These are phyloP conservation scores for Boletus patriciae DNA, from an alignment of 768 basidiomycete species.

Conservation along the genomic window DNA sequence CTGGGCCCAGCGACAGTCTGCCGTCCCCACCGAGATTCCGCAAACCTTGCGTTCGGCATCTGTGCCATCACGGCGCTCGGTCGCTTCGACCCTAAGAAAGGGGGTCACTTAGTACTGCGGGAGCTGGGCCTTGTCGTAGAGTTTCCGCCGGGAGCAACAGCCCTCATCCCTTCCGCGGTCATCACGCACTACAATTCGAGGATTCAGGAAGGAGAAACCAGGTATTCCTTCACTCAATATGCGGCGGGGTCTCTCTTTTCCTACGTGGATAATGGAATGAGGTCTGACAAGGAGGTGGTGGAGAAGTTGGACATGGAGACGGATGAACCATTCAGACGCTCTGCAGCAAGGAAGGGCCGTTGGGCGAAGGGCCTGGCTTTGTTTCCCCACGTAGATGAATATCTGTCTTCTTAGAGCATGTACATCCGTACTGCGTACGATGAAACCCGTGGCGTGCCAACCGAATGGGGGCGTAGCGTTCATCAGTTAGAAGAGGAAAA, in stretches of 20 bases:
- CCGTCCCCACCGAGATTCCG: not conserved
- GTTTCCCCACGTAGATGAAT: too few species aligned
- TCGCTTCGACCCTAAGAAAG: fast-evolving
- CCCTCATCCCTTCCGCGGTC: not conserved
- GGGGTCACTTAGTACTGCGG: not conserved
- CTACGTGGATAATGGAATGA: constrained; percentile 12
- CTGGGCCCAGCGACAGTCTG: not conserved
- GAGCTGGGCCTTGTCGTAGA: not conserved
- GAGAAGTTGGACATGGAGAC: too few species aligned
- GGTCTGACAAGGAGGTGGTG: not conserved
- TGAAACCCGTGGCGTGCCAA: too few species aligned
- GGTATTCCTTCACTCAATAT: constrained; percentile 14
- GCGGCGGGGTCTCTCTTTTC: not conserved
- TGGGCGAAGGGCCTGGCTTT: too few species aligned
- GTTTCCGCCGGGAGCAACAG: not conserved
- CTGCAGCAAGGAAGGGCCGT: too few species aligned
- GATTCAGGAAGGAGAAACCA: not conserved
- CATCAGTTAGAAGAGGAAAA: too few species aligned
- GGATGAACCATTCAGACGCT: too few species aligned
- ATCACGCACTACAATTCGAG: not conserved
- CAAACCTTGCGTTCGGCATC: constrained; percentile 5
- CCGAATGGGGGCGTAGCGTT: too few species aligned
- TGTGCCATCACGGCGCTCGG: constrained; percentile 4
- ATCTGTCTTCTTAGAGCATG: too few species aligned
- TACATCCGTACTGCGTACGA: too few species aligned